A percentile compares a stretch with the other conserved stretches of the same genome.
Conservation (phyloP, 2,329 filamentous ascomycete genomes). For the Fusarium continuum region DNA sequence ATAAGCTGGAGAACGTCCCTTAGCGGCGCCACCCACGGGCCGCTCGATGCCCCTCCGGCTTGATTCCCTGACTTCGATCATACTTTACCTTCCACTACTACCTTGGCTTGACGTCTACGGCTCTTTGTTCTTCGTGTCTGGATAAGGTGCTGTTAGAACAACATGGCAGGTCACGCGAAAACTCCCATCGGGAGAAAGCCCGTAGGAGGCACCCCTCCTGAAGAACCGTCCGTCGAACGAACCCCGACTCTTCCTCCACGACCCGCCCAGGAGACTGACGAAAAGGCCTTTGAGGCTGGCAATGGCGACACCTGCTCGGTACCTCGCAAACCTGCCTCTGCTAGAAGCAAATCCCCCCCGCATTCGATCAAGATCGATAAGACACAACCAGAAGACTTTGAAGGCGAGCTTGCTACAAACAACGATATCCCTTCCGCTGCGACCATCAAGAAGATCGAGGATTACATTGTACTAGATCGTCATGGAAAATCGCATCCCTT, state of each 20-base stretch:
- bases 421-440: constrained; percentile 63
- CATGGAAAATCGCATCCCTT: constrained; percentile 69
- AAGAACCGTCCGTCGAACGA: constrained; percentile 11
- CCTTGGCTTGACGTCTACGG: background rate
- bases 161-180: constrained; percentile 28
- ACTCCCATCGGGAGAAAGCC: constrained; percentile 21
- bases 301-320: constrained; percentile 19
- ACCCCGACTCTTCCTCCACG: constrained; percentile 21
- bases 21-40: constrained; percentile 35
- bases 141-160: background rate
- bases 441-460: constrained; percentile 61
- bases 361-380: constrained; percentile 50
- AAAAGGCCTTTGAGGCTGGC: constrained; percentile 15
- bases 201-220: constrained; percentile 9
- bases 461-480: constrained; percentile 68
- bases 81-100: background rate
- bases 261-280: constrained; percentile 5
- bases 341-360: constrained; percentile 34
- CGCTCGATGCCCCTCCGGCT: constrained; percentile 21
- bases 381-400: constrained; percentile 60
- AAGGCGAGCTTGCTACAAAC: constrained; percentile 63
- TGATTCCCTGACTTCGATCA: constrained; percentile 1
- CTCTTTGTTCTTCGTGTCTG: background rate
- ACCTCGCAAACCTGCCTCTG: constrained; percentile 29
- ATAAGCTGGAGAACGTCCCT: constrained; percentile 31